Percentiles rank a stretch among this genome's conserved stretches.
phyloP scores from a whole-genome alignment of 2,329 filamentous ascomycete species.

The Aspergillus sp. region DNA sequence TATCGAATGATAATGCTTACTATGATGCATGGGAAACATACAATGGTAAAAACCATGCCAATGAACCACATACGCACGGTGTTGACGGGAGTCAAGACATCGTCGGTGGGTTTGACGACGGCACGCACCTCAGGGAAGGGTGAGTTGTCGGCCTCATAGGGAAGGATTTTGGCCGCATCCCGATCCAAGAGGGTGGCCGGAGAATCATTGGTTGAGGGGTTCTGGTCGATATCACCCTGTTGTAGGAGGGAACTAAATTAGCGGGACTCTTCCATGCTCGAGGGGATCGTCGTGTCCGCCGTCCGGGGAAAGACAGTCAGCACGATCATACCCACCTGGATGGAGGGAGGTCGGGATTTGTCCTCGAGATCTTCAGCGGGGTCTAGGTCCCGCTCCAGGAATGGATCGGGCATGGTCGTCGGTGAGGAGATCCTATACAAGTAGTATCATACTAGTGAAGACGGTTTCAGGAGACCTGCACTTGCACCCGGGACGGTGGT shows the following conservation, averaged over 20 bases:
- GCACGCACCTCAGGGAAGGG: constrained; percentile 39
- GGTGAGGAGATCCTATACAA: neutral
- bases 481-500: no score
- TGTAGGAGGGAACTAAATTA: neutral
- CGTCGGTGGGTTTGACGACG: constrained; percentile 32
- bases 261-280: neutral
- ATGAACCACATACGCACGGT: constrained; percentile 39
- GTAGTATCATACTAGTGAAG: neutral
- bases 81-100: constrained; percentile 29
- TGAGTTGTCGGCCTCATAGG: constrained; percentile 37
- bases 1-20: neutral
- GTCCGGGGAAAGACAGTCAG: neutral
- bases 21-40: constrained; percentile 14
- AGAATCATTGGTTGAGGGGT: constrained; percentile 8
- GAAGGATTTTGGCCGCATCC: constrained; percentile 31
- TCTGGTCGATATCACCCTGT: neutral
- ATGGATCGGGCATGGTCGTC: neutral
- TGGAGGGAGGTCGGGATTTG: neutral
- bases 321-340: neutral
- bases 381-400: neutral
- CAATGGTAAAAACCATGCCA: constrained; percentile 36
- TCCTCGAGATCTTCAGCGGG: neutral
- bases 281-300: neutral
- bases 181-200: constrained; percentile 27
- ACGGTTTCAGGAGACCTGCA: neutral